Evolutionary conservation across 345 rosid species (phyloP), one percentile per base, ranked within the genome.

Genomic region (Pistacia atlantica): DNA sequence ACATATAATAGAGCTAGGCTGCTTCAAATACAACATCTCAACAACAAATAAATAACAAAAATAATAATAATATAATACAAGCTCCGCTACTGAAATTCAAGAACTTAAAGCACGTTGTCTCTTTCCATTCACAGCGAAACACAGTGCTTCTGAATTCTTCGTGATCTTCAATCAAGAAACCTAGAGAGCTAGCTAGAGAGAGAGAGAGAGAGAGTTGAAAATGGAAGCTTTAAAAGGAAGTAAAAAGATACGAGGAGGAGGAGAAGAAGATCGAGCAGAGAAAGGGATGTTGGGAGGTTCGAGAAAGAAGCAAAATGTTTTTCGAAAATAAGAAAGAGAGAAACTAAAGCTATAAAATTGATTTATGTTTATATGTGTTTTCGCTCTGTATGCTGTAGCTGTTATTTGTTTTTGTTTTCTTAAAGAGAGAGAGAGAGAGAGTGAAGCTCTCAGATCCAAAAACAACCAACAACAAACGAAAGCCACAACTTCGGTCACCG

Each of bases 1-100:
- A 77, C 84, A 84, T 69, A 83, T 12, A 82, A 87, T 84, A 68
- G 87, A 89, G 86, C 80, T 87, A n/a, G 92, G 93, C 79, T 88
- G 96, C 89, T 91, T 91, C 93, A 89, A 78, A 85, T 89, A 89
- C 83, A 91, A 65, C 96, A 91, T 91, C 67, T 81, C 79, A 67
- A 25, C 5, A 2, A 22, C 2, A 38, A 45, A 31, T 8, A 33
- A 48, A 22, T 70, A 57, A 71, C 71, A 62, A 69, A 46, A 37
- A 66, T 18, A 49, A 18, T 8, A 14, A 69, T 31, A 45, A 13
- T 3, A 42, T 3, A 42, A 67, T 10, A 54, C 46, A 18, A 16
- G 57, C 57, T 54, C 17, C 4, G 18, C 18, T 18, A 16, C 57
- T 54, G 57, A 16, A 54, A 13, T 54, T 4, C 18, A 4, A 0